phyloP scores from a whole-genome alignment of 139 green algal genomes.

The Nannochloris sp. region DNA sequence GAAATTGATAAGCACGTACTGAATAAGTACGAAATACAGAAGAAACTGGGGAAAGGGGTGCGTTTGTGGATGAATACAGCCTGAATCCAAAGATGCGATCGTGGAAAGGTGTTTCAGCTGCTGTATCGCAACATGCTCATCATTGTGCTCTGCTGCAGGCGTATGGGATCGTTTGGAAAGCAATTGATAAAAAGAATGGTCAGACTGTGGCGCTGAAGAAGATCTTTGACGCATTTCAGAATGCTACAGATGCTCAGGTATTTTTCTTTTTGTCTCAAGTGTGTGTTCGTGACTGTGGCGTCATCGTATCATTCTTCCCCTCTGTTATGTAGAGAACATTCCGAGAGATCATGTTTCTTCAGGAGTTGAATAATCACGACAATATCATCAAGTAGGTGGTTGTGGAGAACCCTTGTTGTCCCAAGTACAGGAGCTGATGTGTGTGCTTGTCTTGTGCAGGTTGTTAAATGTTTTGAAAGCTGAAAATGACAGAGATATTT shows the following conservation, averaged over 20 bases:
- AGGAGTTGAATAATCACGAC: slow-evolving; percentile 87
- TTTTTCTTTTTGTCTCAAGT: not conserved
- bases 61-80: slow-evolving; percentile 3
- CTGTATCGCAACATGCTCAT: not conserved
- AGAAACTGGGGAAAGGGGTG: slow-evolving; percentile 89
- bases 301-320: not conserved
- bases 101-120: not conserved
- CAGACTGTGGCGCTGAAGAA: slow-evolving; percentile 91
- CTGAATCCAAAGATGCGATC: not conserved
- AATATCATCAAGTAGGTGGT: slow-evolving; percentile 80
- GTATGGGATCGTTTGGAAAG: slow-evolving; percentile 97
- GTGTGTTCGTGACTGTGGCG: not conserved
- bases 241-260: slow-evolving; percentile 92
- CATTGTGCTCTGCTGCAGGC: slow-evolving; percentile 51
- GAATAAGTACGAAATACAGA: slow-evolving; percentile 86
- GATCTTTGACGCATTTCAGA: slow-evolving; percentile 98
- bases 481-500: slow-evolving; percentile 93
- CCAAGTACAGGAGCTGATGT: not conserved
- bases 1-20: slow-evolving; percentile 91
- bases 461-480: slow-evolving; percentile 91
- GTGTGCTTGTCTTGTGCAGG: slow-evolving; percentile 35
- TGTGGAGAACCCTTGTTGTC: slow-evolving; percentile 3
- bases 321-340: slow-evolving; percentile 78
- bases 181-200: slow-evolving; percentile 77
- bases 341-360: slow-evolving; percentile 97